A percentile compares a stretch with the other conserved stretches of the same genome.
Conservation (phyloP, 2,329 filamentous ascomycete genomes). For the Epichloe uncinata region DNA sequence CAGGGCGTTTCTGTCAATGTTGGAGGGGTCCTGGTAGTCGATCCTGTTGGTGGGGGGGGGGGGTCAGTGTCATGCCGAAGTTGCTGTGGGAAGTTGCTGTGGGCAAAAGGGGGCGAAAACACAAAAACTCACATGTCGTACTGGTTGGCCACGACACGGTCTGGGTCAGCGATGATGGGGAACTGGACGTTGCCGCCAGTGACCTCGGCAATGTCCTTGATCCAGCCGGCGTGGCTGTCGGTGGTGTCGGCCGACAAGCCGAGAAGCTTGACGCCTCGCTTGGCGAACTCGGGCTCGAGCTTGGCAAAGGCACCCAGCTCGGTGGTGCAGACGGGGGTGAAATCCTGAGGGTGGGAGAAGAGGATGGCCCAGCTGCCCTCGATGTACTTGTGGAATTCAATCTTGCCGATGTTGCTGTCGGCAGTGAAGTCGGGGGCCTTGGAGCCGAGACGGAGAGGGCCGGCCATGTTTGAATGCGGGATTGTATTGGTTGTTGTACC, state of each 20-base stretch:
- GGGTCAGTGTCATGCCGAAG: no score
- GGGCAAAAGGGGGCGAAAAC: no score
- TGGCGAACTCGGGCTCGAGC: slow-evolving; percentile 75
- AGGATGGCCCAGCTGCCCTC: slow-evolving; percentile 68
- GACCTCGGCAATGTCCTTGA: slow-evolving; percentile 76
- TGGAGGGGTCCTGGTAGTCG: slow-evolving; percentile 69
- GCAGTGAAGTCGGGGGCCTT: slow-evolving; percentile 72
- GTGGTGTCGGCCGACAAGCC: slow-evolving; percentile 81
- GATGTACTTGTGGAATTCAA: slow-evolving; percentile 74
- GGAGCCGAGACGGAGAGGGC: slow-evolving; percentile 47
- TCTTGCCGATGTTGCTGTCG: slow-evolving; percentile 63
- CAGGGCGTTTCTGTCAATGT: slow-evolving; percentile 69
- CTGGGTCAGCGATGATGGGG: slow-evolving; percentile 72
- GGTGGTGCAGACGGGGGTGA: slow-evolving; percentile 90
- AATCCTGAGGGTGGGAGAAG: slow-evolving; percentile 81
- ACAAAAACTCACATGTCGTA: slow-evolving; percentile 66
- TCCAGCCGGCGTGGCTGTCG: slow-evolving; percentile 74
- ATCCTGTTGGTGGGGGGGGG: slow-evolving; percentile 32
- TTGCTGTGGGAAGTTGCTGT: no score
- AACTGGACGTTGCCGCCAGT: slow-evolving; percentile 56
- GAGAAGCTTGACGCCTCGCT: slow-evolving; percentile 81
- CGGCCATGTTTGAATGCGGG: slow-evolving; percentile 15
- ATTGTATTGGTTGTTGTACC: no score
- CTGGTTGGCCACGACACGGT: slow-evolving; percentile 58
- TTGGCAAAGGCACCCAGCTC: slow-evolving; percentile 90